phyloP scores from a whole-genome alignment of 805 yeast genomes.

The Saturnispora zaruensis region DNA sequence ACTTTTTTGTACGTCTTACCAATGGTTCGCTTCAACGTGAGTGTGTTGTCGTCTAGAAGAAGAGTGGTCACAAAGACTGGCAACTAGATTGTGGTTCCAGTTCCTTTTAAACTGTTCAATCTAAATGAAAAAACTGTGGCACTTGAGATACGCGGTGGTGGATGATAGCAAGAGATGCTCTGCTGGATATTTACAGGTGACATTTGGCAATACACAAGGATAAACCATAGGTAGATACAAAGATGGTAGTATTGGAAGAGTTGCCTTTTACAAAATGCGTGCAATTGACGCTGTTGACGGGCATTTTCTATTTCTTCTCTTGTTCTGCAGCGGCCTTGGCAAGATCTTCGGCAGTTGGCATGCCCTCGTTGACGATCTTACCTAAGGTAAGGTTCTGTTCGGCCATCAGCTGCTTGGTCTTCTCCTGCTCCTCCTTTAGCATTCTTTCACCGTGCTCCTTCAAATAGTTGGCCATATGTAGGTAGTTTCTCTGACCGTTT shows the following conservation, averaged over 20 bases:
- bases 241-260: background rate
- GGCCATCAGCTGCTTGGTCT: conserved; percentile 73
- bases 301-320: background rate
- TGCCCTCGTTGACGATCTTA: conserved; percentile 76
- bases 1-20: background rate
- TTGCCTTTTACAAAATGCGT: background rate
- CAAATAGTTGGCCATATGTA: conserved; percentile 59
- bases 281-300: background rate
- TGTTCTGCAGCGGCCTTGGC: conserved; percentile 29
- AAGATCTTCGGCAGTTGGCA: conserved; percentile 64
- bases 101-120: background rate
- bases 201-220: background rate
- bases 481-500: conserved; percentile 85
- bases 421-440: conserved; percentile 76
- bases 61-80: background rate
- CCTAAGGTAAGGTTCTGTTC: conserved; percentile 77
- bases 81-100: conserved; percentile 1
- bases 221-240: background rate
- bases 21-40: conserved; percentile 1
- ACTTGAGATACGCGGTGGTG: background rate
- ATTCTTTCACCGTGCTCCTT: conserved; percentile 54
- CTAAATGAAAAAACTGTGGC: background rate
- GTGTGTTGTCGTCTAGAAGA: background rate
- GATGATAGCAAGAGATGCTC: background rate
- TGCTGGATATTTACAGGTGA: background rate